Percentiles rank a stretch among this genome's conserved stretches.
Conservation (phyloP, 2,329 filamentous ascomycete species). For the Aciculosporium take region DNA sequence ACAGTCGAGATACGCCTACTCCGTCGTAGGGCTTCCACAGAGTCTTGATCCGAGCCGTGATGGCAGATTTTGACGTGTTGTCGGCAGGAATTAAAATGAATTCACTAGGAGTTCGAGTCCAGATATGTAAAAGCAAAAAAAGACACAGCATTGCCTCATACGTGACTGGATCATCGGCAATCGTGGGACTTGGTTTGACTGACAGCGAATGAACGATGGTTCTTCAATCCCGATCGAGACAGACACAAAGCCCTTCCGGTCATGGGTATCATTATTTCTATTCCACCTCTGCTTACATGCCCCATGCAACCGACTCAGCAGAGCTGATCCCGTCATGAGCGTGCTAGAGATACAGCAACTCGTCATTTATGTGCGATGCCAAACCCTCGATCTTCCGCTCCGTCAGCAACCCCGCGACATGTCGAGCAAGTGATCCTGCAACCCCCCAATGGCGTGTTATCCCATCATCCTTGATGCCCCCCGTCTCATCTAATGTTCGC, state of each 20-base stretch:
- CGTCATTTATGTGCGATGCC: background rate
- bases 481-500: background rate
- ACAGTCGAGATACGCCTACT: background rate
- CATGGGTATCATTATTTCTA: conserved; percentile 5
- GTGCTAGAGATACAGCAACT: background rate
- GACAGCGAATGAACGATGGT: too few relatives aligned
- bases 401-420: background rate
- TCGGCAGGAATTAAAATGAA: background rate
- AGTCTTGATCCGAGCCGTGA: too few relatives aligned
- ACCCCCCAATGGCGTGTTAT: background rate
- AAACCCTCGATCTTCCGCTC: background rate
- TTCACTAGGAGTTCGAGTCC: background rate
- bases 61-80: background rate
- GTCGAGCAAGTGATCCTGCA: background rate
- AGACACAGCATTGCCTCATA: background rate
- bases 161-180: background rate
- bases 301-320: background rate
- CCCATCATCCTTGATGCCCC: background rate
- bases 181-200: too few relatives aligned
- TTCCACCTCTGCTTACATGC: background rate
- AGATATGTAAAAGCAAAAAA: background rate
- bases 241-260: background rate
- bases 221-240: background rate
- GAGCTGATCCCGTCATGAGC: background rate
- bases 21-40: too few relatives aligned